Evolutionary conservation across 2,329 filamentous ascomycete genomes (phyloP).

Genomic region (Amphichorda felina): DNA sequence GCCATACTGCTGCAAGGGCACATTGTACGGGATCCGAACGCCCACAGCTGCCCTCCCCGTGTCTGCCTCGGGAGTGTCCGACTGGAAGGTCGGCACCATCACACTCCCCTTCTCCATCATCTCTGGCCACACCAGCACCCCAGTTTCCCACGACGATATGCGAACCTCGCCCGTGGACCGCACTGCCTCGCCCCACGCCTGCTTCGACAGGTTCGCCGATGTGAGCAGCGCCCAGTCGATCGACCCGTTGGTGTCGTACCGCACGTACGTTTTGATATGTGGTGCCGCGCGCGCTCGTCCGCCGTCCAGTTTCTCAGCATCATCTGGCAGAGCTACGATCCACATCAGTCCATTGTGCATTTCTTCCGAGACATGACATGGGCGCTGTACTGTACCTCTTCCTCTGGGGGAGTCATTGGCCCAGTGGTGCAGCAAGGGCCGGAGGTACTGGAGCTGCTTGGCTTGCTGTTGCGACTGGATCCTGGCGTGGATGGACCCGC

Average conservation of each 20-base stretch:
- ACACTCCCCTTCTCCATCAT: slow-evolving; percentile 18
- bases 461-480: slow-evolving; percentile 56
- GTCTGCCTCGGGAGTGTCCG: slow-evolving; percentile 31
- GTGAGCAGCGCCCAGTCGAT: slow-evolving; percentile 82
- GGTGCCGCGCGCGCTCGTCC: slow-evolving; percentile 62
- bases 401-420: slow-evolving; percentile 37
- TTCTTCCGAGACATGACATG: not conserved
- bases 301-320: slow-evolving; percentile 26
- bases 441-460: slow-evolving; percentile 63
- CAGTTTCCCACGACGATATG: slow-evolving; percentile 74
- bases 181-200: slow-evolving; percentile 68
- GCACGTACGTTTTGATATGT: slow-evolving; percentile 83
- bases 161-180: slow-evolving; percentile 48
- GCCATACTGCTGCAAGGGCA: slow-evolving; percentile 59
- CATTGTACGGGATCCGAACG: slow-evolving; percentile 70
- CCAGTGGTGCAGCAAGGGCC: slow-evolving; percentile 66
- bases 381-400: not conserved
- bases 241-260: slow-evolving; percentile 35
- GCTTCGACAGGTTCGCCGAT: slow-evolving; percentile 83
- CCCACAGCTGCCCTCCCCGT: slow-evolving; percentile 38
- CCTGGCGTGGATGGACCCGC: slow-evolving; percentile 73
- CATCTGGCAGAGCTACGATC: not conserved
- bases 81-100: slow-evolving; percentile 61
- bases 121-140: slow-evolving; percentile 71
- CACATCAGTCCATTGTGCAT: not conserved